phyloP scores from a whole-genome alignment of 352 stramenopile genomes.

The Globisporangium carolinianum region DNA sequence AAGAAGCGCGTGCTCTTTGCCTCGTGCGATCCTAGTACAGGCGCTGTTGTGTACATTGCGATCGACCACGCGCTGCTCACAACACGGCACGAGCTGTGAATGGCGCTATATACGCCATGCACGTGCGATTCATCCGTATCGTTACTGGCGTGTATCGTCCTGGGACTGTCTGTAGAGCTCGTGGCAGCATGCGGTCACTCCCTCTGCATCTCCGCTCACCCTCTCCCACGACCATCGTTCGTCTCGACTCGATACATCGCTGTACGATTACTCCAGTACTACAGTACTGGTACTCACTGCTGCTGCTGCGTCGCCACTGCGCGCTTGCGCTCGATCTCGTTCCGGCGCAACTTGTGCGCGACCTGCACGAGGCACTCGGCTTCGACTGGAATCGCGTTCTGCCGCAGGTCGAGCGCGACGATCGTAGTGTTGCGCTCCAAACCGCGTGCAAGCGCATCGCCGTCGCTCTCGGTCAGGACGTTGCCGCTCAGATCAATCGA shows the following conservation, averaged over 20 bases:
- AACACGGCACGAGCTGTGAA: conserved; percentile 22
- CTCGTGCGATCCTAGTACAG: conserved; percentile 7
- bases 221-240: not conserved
- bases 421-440: conserved; percentile 56
- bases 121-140: not conserved
- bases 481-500: conserved; percentile 86
- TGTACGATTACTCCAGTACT: too few species aligned
- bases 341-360: conserved; percentile 63
- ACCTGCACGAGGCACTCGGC: conserved; percentile 56
- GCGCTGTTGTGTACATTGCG: conserved; percentile 43
- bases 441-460: conserved; percentile 43
- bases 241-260: too few species aligned
- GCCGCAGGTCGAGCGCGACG: conserved; percentile 66
- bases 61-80: conserved; percentile 55
- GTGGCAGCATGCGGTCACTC: not conserved
- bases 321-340: conserved; percentile 57
- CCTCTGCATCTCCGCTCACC: not conserved
- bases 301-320: conserved; percentile 5
- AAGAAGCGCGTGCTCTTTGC: conserved; percentile 59
- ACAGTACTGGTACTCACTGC: not conserved
- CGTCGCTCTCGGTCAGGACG: conserved; percentile 51
- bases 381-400: conserved; percentile 67
- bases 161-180: not conserved
- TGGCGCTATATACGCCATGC: not conserved
- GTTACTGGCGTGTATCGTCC: not conserved